Evolutionary conservation across 2,329 filamentous ascomycete species (phyloP).

Genomic region (Colletotrichum aenigma): DNA sequence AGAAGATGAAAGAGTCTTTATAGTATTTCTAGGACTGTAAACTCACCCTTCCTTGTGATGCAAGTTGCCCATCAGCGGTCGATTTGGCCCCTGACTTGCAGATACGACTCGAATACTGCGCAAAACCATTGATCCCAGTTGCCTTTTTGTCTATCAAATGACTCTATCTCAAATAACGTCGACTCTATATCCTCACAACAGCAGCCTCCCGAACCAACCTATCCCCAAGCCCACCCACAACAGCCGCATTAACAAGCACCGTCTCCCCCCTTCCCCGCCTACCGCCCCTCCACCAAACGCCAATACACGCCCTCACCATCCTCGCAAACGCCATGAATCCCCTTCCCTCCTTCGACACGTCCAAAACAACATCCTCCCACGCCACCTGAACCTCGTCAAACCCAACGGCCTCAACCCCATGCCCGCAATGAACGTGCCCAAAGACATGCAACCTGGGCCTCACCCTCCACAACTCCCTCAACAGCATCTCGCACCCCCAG

Average conservation of each 20-base stretch:
- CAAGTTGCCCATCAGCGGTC: background rate
- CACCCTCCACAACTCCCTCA: constrained; percentile 32
- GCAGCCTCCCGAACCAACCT: background rate
- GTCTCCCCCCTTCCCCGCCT: background rate
- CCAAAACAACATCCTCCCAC: constrained; percentile 23
- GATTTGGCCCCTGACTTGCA: background rate
- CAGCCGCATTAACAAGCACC: constrained; percentile 6
- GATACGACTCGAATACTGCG: background rate
- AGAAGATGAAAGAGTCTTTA: background rate
- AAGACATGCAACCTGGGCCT: constrained; percentile 39
- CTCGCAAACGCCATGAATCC: background rate
- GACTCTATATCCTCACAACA: background rate
- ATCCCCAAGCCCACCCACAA: background rate
- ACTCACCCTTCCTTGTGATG: background rate
- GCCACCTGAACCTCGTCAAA: constrained; percentile 32
- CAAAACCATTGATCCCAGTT: background rate
- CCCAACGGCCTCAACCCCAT: constrained; percentile 32
- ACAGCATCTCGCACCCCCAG: constrained; percentile 33
- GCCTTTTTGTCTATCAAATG: background rate
- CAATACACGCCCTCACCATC: background rate
- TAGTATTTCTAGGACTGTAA: background rate
- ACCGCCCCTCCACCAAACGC: background rate
- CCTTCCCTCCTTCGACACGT: background rate
- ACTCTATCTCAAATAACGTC: fast-evolving
- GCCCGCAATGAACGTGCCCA: constrained; percentile 40